Evolutionary conservation across 2,329 filamentous ascomycete species (phyloP), one percentile per base, ranked within the genome.

Genomic region (Huntiella omanensis): DNA sequence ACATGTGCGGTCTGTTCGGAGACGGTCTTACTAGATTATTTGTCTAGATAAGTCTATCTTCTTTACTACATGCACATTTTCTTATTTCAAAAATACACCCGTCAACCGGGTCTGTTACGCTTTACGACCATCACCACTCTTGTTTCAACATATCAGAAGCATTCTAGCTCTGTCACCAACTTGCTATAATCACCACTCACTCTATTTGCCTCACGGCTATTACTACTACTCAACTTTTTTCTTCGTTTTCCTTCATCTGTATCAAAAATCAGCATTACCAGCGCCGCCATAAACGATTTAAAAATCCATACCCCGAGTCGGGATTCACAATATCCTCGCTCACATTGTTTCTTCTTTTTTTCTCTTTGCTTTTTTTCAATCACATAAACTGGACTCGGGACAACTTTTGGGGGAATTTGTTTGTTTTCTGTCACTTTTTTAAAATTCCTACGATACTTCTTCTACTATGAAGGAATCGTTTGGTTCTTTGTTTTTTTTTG

Each of bases 1-100:
- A 62, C 82, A 86, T 53, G 78, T 81, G 49, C 73, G 83, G 51
- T 58, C 67, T 46, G 70, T 73, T 55, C 69, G 72, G 53, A 64
- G 72, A 56, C 62, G 76, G 64, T 70, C 72, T 28, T 66, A 69
- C 57, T 75, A 68, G 57, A 51, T 46, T 37, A 15, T 50, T 52
- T 55, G 54, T 52, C 53, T 28, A 36, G n/a, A 15, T 4, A 17
- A n/a, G 5, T 11, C 35, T 4, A 45, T 32, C 28, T 11, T 28
- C 35, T 33, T 4, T 15, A 34, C 28, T 4, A 34, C 15, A 44
- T 19, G 11, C 19, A 43, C 12, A 37, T 32, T n/a, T 32, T 15
- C 28, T 12, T n/a, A n/a, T 33, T 17, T 15, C 10, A 48, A 35
- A 36, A 48, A 44, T n/a, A 13, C 28, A 13, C 7, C 40, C 38